Base-by-base conservation (phyloP, 371 early-diverging fungal genomes). In the Apophysomyces sp. region DNA sequence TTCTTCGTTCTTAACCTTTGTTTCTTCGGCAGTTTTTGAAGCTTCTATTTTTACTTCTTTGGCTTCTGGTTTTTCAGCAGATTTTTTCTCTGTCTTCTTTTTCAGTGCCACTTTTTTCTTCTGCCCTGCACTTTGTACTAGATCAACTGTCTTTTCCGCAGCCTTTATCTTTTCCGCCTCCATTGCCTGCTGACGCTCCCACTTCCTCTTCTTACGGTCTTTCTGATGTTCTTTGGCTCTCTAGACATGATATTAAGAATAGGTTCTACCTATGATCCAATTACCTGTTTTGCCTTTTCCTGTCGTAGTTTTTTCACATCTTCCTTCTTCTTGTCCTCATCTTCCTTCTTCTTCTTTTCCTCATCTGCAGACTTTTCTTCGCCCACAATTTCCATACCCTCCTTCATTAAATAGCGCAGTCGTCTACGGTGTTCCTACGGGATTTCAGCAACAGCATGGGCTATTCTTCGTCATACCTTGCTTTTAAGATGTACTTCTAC, bases 401-500 rank as follows among this genome's bases (percentile, higher is more conserved):
- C 49, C 21, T 44, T 44, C 49, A 44, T 44, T 44, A 44, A 21
- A 3, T 44, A 44, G 4, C 49, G 49, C 4, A 44, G 11, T 21
- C 49, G 49, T 24, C 49, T n/a, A 18, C 49, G 49, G 21, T 44
- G 49, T 0, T 16, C 49, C 49, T 44, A 21, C 6, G 21, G 11
- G 9, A 11, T 1, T n/a, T 44, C 21, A 44, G 11, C 11, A 21
- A 18, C 11, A 11, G 0, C 12, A 7, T 1, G 9, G 7, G 21
- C 49, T 16, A 44, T 1, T 7, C 3, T 16, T 44, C 21, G 21
- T 4, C 56, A 49, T 51, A 70, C 71, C 63, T 66, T 65, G 66
- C 71, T 66, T 41, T 66, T 37, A 26, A 70, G 53, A 40, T 70
- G 71, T 11, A 66, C 63, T 28, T 66, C 63, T 1, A 70, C 71